Evolutionary conservation across 1,284 basidiomycete species (phyloP).

Genomic region (Sporisorium exsertum): DNA sequence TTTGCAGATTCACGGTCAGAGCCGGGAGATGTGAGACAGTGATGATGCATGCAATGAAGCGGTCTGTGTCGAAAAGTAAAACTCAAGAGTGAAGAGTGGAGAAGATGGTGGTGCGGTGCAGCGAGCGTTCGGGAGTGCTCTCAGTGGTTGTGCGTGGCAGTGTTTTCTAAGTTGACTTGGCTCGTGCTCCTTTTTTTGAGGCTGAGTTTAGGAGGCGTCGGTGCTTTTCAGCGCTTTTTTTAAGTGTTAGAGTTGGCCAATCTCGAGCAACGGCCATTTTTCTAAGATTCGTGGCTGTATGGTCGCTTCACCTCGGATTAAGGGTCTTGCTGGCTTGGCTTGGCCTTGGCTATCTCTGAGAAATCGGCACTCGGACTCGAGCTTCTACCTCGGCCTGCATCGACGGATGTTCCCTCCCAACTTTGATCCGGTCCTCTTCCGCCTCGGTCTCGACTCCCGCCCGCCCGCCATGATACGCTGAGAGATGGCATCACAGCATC

Average conservation of each 20-base stretch:
- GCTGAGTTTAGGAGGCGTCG: constrained; percentile 1
- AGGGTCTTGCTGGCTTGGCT: constrained; percentile 2
- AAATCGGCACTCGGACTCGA: constrained; percentile 7
- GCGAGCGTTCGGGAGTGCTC: background rate
- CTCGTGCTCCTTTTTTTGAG: constrained; percentile 21
- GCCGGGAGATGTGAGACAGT: background rate
- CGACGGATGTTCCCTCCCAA: constrained; percentile 6
- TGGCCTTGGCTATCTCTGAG: background rate
- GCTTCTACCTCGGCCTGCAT: constrained; percentile 5
- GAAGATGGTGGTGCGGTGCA: constrained; percentile 3
- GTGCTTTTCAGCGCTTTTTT: background rate
- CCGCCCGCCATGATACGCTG: background rate
- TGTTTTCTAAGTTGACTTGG: constrained; percentile 10
- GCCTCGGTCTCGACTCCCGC: background rate
- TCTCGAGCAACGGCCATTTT: background rate
- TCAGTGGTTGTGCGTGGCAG: constrained; percentile 21
- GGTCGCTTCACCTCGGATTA: background rate
- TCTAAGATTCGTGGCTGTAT: background rate
- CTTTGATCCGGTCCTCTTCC: background rate
- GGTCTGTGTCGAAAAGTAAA: background rate
- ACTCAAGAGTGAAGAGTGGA: background rate
- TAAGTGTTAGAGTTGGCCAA: constrained; percentile 6
- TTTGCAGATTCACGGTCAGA: background rate
- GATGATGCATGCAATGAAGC: background rate
- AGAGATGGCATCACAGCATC: background rate